phyloP scores from a whole-genome alignment of 2,329 filamentous ascomycete species.

The Fusarium annulatum region DNA sequence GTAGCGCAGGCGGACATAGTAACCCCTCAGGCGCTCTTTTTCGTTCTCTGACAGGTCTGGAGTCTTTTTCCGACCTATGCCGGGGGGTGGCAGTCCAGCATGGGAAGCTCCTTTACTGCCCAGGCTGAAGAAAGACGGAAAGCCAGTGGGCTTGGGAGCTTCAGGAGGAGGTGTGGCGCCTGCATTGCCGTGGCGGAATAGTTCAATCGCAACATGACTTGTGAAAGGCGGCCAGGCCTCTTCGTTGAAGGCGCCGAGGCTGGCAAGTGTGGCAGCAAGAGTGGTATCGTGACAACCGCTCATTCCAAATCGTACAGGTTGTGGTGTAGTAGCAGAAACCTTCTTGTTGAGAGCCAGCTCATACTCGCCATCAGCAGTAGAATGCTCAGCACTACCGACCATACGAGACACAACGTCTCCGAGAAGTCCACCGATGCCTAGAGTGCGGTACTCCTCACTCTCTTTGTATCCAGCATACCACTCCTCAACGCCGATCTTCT shows the following conservation, averaged over 20 bases:
- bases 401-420: conserved; percentile 85
- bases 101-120: conserved; percentile 18
- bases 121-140: conserved; percentile 45
- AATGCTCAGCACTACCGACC: conserved; percentile 71
- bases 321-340: conserved; percentile 47
- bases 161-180: conserved; percentile 23
- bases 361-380: conserved; percentile 64
- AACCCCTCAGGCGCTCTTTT: conserved; percentile 71
- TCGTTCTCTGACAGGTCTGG: conserved; percentile 67
- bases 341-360: conserved; percentile 54
- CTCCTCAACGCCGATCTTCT: conserved; percentile 85
- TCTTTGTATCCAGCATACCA: conserved; percentile 93
- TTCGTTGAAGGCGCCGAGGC: conserved; percentile 80
- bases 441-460: conserved; percentile 84
- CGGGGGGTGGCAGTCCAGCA: conserved; percentile 50
- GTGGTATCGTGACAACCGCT: conserved; percentile 96
- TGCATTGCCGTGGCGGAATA: conserved; percentile 72
- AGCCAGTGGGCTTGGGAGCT: conserved; percentile 28
- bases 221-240: conserved; percentile 92
- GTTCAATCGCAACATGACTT: conserved; percentile 88
- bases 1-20: conserved; percentile 91
- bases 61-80: conserved; percentile 71
- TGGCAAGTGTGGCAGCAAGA: conserved; percentile 80
- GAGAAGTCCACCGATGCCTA: conserved; percentile 87
- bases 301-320: conserved; percentile 77